These are phyloP conservation scores for Didymella sp. DNA, from an alignment of 2,329 filamentous ascomycete species.

Conservation along the genomic window DNA sequence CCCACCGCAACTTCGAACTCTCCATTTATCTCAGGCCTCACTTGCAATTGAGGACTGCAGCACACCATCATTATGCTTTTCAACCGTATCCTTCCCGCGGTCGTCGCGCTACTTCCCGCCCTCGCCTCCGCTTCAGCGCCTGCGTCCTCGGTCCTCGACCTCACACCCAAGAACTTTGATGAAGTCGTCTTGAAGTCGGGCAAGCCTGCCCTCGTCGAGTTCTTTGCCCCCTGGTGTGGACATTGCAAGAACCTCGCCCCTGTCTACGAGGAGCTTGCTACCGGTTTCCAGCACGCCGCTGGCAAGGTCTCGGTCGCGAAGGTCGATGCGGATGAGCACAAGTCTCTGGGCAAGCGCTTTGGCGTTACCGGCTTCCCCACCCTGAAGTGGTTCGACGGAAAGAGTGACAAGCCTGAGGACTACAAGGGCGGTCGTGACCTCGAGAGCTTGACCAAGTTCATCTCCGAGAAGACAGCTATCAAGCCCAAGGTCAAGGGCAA, in stretches of 20 bases:
- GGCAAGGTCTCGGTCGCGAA: slow-evolving; percentile 87
- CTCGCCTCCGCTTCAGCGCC: slow-evolving; percentile 69
- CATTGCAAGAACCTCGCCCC: slow-evolving; percentile 99
- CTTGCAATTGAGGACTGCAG: slow-evolving; percentile 29
- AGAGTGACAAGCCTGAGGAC: slow-evolving; percentile 82
- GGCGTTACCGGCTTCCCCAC: slow-evolving; percentile 95
- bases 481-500: slow-evolving; percentile 78
- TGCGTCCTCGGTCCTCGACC: slow-evolving; percentile 85
- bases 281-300: slow-evolving; percentile 74
- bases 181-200: slow-evolving; percentile 85
- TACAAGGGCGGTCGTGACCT: slow-evolving; percentile 89
- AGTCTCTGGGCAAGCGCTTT: slow-evolving; percentile 81
- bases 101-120: slow-evolving; percentile 43
- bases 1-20: slow-evolving; percentile 22
- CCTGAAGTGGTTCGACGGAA: slow-evolving; percentile 96
- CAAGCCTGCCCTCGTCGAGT: slow-evolving; percentile 95
- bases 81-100: slow-evolving; percentile 41
- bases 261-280: slow-evolving; percentile 88
- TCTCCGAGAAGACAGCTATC: slow-evolving; percentile 84
- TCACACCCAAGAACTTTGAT: slow-evolving; percentile 92
- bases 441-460: slow-evolving; percentile 81
- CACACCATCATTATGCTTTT: slow-evolving; percentile 40
- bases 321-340: slow-evolving; percentile 92
- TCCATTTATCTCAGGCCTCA: slow-evolving; percentile 28
- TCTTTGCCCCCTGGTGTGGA: slow-evolving; percentile 98